Base-by-base conservation (phyloP, 1,284 basidiomycete genomes). In the Anthracocystis panici-leucophaei region DNA sequence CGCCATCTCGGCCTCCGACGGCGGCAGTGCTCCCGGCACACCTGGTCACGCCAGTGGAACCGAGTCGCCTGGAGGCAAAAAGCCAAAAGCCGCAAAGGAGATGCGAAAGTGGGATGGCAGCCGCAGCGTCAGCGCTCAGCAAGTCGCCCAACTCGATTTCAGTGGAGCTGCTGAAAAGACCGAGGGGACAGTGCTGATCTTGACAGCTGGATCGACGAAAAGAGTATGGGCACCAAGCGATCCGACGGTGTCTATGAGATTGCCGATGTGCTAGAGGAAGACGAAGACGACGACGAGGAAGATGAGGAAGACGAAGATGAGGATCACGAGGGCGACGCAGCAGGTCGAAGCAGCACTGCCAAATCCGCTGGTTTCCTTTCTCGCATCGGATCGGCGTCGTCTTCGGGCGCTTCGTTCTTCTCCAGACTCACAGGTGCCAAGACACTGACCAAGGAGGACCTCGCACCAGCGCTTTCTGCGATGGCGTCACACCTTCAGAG, bases 401-500 rank as follows among this genome's bases (percentile, higher is more conserved):
- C 70, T 1, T 68, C 72, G 1, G 69, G 67, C 18, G 62, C 69
- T 2, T 75, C 75, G 1, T 71, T 82, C 63, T 75, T 84, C 60
- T 79, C 81, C 0, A 89, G 93, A 29, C 87, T 99, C 67, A 95
- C 82, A 1, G 82, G 85, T 7, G 75, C 91, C 23, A 95, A 94
- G 48, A 89, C 91, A 2, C 87, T 99, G 48, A 93, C 92, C 0
- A 89, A 92, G 64, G 88, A 90, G 45, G 95, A 98, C 84, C 86
- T 99, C 42, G 90, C 90, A 71, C 95, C 96, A 6, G 93, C 97
- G 0, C 86, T 99, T 25, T 91, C 92, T 48, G 92, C 91, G 21
- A 99, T 99, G 95, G 94, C 96, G 84, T 92, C 95, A 73, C 96
- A 98, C 85, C 88, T 99, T 51, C 97, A 98, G 93, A 91, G 93